These are phyloP conservation scores for Eurotiales sp. DNA, from an alignment of 2,329 filamentous ascomycete species.

Conservation along the genomic window DNA sequence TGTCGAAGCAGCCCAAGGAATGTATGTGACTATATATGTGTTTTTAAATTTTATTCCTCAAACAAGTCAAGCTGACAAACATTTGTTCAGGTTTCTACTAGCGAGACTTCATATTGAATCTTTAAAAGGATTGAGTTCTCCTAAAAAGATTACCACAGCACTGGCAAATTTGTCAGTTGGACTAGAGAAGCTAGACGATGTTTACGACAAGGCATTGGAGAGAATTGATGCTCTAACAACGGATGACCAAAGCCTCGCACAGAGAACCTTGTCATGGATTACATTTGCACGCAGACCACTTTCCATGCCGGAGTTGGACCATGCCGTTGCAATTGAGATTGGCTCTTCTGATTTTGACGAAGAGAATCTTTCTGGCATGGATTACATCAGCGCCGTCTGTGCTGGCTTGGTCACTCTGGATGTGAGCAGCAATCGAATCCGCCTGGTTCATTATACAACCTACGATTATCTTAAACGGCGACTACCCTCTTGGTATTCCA, in stretches of 20 bases:
- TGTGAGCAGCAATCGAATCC: slow-evolving; percentile 25
- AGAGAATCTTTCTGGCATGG: slow-evolving; percentile 31
- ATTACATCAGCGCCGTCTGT: slow-evolving; percentile 25
- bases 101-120: slow-evolving; percentile 23
- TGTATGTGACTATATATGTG: too few species aligned
- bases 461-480: slow-evolving; percentile 29
- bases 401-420: slow-evolving; percentile 33
- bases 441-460: slow-evolving; percentile 32
- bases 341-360: slow-evolving; percentile 26
- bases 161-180: slow-evolving; percentile 31
- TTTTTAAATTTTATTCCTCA: neutral
- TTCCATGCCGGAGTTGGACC: slow-evolving; percentile 34
- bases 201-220: slow-evolving; percentile 43
- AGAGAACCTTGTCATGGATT: slow-evolving; percentile 41
- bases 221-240: slow-evolving; percentile 31
- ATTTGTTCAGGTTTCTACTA: slow-evolving; percentile 25
- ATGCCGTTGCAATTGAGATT: slow-evolving; percentile 42
- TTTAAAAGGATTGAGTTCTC: slow-evolving; percentile 14
- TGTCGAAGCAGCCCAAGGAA: slow-evolving; percentile 4
- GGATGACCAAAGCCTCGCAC: slow-evolving; percentile 40
- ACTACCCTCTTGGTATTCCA: slow-evolving; percentile 41
- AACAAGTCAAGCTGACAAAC: neutral
- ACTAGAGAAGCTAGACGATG: slow-evolving; percentile 29
- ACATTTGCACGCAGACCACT: slow-evolving; percentile 35
- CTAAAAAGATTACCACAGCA: slow-evolving; percentile 29